These are phyloP conservation scores for Coniochaeta sp. DNA, from an alignment of 2,329 filamentous ascomycete genomes.

Conservation along the genomic window DNA sequence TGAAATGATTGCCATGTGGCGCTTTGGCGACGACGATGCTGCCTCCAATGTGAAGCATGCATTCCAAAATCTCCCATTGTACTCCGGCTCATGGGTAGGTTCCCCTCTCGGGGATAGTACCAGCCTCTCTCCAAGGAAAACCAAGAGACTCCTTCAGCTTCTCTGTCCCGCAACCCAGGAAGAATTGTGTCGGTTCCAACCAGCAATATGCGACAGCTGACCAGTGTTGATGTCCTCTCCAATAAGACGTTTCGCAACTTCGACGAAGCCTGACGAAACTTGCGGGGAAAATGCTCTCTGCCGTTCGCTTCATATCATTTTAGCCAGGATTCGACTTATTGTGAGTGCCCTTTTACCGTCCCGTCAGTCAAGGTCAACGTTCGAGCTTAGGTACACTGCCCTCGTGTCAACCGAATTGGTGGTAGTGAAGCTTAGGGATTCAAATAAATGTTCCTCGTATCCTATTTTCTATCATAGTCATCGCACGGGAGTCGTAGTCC, in stretches of 20 bases:
- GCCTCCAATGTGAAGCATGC: constrained; percentile 33
- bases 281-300: constrained; percentile 37
- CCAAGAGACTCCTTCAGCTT: not conserved
- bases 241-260: constrained; percentile 29
- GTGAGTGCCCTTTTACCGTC: constrained; percentile 10
- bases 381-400: constrained; percentile 16
- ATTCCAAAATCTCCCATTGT: constrained; percentile 32
- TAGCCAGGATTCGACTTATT: constrained; percentile 20
- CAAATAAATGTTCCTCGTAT: constrained; percentile 8
- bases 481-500: not conserved
- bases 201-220: constrained; percentile 24
- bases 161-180: constrained; percentile 25
- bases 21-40: constrained; percentile 32
- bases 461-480: not conserved
- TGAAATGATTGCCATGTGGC: constrained; percentile 32
- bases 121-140: constrained; percentile 16
- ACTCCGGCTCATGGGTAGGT: constrained; percentile 14
- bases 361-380: not conserved
- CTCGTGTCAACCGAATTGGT: constrained; percentile 20
- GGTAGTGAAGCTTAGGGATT: constrained; percentile 6
- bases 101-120: constrained; percentile 14
- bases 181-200: constrained; percentile 26
- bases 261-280: constrained; percentile 31
- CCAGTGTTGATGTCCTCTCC: constrained; percentile 21
- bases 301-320: constrained; percentile 29